Evolutionary conservation across 2,329 filamentous ascomycete species (phyloP).

Genomic region (Pseudonectria foliicola): DNA sequence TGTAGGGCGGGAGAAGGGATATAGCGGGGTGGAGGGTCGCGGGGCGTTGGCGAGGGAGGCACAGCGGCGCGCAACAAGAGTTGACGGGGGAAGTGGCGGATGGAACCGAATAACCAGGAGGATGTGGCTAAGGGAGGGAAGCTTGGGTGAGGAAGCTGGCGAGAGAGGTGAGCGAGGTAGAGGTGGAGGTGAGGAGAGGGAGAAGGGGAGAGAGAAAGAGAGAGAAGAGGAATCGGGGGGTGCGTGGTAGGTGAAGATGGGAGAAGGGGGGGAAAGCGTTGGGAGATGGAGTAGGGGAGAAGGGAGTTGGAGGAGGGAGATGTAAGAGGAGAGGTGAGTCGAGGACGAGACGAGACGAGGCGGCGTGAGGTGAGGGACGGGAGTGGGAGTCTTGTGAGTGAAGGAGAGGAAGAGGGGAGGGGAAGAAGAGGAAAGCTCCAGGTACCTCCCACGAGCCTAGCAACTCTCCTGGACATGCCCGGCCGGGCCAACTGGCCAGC

Average conservation of each 20-base stretch:
- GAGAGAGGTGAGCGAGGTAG: constrained; percentile 18
- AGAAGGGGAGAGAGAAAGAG: constrained; percentile 16
- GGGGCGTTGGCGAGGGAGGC: constrained; percentile 14
- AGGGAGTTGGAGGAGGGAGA: constrained; percentile 4
- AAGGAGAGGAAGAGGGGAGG: constrained; percentile 13
- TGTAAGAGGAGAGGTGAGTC: constrained; percentile 14
- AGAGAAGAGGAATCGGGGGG: constrained; percentile 20
- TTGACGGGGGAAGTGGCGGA: constrained; percentile 17
- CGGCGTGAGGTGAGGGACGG: constrained; percentile 17
- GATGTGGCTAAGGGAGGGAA: constrained; percentile 17
- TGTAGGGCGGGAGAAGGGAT: constrained; percentile 18
- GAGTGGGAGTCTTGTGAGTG: constrained; percentile 2
- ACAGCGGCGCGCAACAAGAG: constrained; percentile 14
- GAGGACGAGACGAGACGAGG: background rate
- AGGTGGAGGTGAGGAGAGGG: constrained; percentile 13
- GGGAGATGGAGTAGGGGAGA: constrained; percentile 14
- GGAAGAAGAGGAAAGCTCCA: constrained; percentile 11
- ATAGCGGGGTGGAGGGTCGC: constrained; percentile 28
- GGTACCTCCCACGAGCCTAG: background rate
- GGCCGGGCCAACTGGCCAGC: no score
- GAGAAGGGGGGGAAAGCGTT: constrained; percentile 6
- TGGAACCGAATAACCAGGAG: constrained; percentile 16
- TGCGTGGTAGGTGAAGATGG: constrained; percentile 23
- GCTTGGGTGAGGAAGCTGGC: constrained; percentile 20
- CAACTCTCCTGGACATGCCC: no score